Evolutionary conservation across 2,329 filamentous ascomycete genomes (phyloP), one percentile per base, ranked within the genome.

Genomic region (Aureobasidium sp.): DNA sequence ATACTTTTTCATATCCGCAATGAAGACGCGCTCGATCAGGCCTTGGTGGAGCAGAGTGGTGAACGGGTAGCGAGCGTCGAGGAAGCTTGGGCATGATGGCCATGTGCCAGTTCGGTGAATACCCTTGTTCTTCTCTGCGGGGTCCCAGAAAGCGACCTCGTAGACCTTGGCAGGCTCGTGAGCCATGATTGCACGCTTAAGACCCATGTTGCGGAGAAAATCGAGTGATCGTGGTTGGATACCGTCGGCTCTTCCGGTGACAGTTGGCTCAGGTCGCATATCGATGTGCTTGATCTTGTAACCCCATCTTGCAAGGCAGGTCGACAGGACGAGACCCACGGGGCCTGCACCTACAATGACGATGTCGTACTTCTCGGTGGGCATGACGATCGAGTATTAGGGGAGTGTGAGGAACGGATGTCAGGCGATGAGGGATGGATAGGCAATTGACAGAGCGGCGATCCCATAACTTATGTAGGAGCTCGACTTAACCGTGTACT

Each of bases 241-340:
- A 64, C 91, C 91, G 75, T 96, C 91, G 61, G 91, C 92, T 66
- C 91, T 89, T 59, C 91, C 91, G 25, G 91, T 96, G 2, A 85
- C 78, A 13, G 91, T 96, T 16, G 91, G 91, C 69, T 93, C 89
- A 2, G 90, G 81, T 63, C 91, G 83, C 76, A 95, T 96, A 77
- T 96, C 92, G 71, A 96, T 91, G 76, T 96, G 91, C 79, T 93
- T 96, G 75, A 97, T 90, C 74, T 85, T 91, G 80, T 96, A 97
- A 25, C 92, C 92, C 90, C 91, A 96, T 78, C 91, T 82, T 64
- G 90, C 89, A 64, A 97, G 82, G 72, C 89, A 93, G 34, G 91
- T 91, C 9, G 91, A 94, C 29, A 96, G 82, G 76, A 95, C 86
- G 62, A 96, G 83, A 61, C 92, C 92, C 44, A 92, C 91, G 4